phyloP scores from a whole-genome alignment of 768 basidiomycete species.

The Lyophyllum decastes region DNA sequence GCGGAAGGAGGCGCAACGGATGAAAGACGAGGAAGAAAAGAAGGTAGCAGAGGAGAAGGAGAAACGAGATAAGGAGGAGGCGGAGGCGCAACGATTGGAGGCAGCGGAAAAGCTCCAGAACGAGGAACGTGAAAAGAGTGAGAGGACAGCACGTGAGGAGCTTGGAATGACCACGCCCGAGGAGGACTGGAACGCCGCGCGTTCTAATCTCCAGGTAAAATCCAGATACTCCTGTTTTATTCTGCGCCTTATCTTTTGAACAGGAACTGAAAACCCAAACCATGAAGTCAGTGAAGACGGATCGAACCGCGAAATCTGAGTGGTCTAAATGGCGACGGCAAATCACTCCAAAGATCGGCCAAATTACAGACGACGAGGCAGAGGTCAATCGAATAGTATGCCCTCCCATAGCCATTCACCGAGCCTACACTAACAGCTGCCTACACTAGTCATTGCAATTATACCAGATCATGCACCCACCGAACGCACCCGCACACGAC shows the following conservation, averaged over 20 bases:
- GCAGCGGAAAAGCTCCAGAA: conserved; percentile 32
- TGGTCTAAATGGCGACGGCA: conserved; percentile 74
- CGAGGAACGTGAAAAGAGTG: conserved; percentile 22
- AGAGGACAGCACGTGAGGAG: conserved; percentile 33
- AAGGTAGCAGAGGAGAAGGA: conserved; percentile 38
- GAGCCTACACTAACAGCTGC: neutral
- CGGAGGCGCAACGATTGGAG: conserved; percentile 35
- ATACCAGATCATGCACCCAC: conserved; percentile 34
- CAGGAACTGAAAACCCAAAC: conserved; percentile 66
- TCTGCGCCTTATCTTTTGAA: conserved; percentile 3
- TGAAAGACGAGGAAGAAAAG: conserved; percentile 43
- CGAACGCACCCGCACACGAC: conserved; percentile 28
- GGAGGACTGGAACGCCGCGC: conserved; percentile 67
- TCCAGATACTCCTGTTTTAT: neutral
- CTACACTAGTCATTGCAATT: conserved; percentile 39
- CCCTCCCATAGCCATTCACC: conserved; percentile 14
- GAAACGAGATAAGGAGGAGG: conserved; percentile 41
- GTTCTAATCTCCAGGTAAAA: conserved; percentile 54
- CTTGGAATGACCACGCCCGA: conserved; percentile 56
- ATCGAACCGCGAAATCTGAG: conserved; percentile 52
- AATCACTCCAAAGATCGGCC: conserved; percentile 87
- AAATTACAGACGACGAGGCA: conserved; percentile 70
- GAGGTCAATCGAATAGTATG: conserved; percentile 69
- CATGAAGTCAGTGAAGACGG: conserved; percentile 63
- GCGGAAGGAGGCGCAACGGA: conserved; percentile 49